Base-by-base conservation (phyloP, 306 rosid species). In the Trifolium subterraneum region DNA sequence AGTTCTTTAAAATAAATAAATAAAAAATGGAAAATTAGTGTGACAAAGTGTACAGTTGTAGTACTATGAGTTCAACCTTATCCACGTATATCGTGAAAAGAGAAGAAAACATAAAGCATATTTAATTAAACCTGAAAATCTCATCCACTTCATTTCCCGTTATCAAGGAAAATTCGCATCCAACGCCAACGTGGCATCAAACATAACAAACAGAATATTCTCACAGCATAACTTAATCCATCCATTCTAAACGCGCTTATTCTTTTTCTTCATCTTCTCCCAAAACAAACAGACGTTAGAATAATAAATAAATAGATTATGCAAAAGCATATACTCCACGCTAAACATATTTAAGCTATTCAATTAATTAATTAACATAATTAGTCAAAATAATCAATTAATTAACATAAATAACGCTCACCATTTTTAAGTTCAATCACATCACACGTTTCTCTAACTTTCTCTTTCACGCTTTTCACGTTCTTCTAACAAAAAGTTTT, bases 391-490 rank as follows among this genome's bases (percentile, higher is more conserved):
- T 2, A 56, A 60, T 27, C 0, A n/a, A 18, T 16, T 15, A 47
- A 45, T 44, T 45, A 29, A 20, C 38, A 9, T 61, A 23, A 23
- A 44, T 60, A n/a, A n/a, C n/a, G n/a, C n/a, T n/a, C n/a, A n/a
- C n/a, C n/a, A n/a, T n/a, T n/a, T n/a, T 14, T 0, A 44, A 35
- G 42, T 16, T 64, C 14, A 35, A 20, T 75, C 79, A 75, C 72
- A 19, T 50, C 33, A 64, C 64, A 7, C 66, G 72, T 20, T 25
- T 52, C 5, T 52, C 44, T 38, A 29, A 60, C 20, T 19, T 0
- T 20, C 42, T 75, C 10, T 9, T 11, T 25, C 79, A 75, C 79
- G 79, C 62, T 38, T 75, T 75, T 65, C 79, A 75, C 79, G 67
- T 65, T 70, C 58, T 29, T 29, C 33, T 29, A 29, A 29, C 33